Percentiles rank a stretch among this genome's conserved stretches.
These are phyloP conservation scores for Saccharomyces hybrid DNA, from an alignment of 1,139 yeast genomes.

Conservation along the genomic window DNA sequence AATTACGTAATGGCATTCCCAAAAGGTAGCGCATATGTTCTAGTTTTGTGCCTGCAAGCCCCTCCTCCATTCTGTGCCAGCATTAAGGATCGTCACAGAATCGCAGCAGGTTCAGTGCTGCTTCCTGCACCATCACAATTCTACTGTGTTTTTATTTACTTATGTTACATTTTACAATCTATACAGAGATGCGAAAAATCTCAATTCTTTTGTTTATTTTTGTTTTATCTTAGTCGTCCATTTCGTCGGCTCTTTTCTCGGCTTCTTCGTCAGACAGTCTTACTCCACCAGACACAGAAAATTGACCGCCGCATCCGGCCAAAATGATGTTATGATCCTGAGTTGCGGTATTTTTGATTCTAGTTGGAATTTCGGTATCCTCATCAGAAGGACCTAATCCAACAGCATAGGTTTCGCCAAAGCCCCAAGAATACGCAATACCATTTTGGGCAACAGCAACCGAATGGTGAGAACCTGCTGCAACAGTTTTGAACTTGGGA, in stretches of 20 bases:
- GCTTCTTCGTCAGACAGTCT: slow-evolving; percentile 55
- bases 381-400: slow-evolving; percentile 92
- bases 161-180: neutral
- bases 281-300: slow-evolving; percentile 77
- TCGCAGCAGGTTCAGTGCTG: too few relatives aligned
- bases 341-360: slow-evolving; percentile 89
- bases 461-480: slow-evolving; percentile 89
- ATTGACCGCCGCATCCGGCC: slow-evolving; percentile 93
- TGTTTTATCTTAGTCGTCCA: slow-evolving; percentile 31
- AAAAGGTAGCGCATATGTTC: neutral
- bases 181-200: neutral
- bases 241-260: slow-evolving; percentile 51
- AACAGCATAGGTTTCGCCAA: slow-evolving; percentile 90
- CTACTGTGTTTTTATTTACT: neutral
- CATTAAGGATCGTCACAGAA: neutral
- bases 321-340: slow-evolving; percentile 59
- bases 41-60: neutral
- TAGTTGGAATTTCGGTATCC: slow-evolving; percentile 77
- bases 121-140: neutral
- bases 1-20: neutral
- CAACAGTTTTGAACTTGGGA: slow-evolving; percentile 51
- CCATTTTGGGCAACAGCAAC: slow-evolving; percentile 82
- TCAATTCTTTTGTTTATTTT: neutral
- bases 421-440: slow-evolving; percentile 90
- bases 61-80: neutral